phyloP scores from a whole-genome alignment of 768 basidiomycete genomes.

The Russula olivacea region DNA sequence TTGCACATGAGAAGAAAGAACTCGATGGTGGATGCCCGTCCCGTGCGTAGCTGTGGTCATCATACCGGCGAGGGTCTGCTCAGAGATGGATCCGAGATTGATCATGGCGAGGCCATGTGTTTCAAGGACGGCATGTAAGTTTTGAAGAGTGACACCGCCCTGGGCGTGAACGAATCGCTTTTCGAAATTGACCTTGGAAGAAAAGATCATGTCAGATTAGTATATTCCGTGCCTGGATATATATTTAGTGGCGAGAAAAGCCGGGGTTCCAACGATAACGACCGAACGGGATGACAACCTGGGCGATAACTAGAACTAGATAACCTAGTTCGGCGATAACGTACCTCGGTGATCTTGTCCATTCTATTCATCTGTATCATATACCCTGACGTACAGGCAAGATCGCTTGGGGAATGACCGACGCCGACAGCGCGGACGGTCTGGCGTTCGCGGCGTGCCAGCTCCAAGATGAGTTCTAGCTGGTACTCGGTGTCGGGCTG shows the following conservation, averaged over 20 bases:
- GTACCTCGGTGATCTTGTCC: conserved; percentile 69
- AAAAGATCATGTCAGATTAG: conserved; percentile 21
- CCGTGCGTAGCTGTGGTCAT: conserved; percentile 96
- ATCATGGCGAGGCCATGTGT: conserved; percentile 73
- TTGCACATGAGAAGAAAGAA: conserved; percentile 76
- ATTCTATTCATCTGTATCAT: conserved; percentile 78
- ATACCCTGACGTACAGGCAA: conserved; percentile 83
- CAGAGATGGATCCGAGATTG: conserved; percentile 93
- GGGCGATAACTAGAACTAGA: conserved; percentile 14
- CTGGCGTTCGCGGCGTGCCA: conserved; percentile 67
- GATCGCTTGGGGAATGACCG: conserved; percentile 90
- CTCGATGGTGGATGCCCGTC: conserved; percentile 70
- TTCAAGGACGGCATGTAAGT: conserved; percentile 64
- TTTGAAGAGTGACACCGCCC: conserved; percentile 72
- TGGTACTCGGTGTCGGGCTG: conserved; percentile 65
- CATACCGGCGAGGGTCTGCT: conserved; percentile 90
- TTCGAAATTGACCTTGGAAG: conserved; percentile 58
- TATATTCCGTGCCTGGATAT: conserved; percentile 14
- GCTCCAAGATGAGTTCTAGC: conserved; percentile 70
- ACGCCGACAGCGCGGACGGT: conserved; percentile 78
- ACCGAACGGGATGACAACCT: not conserved
- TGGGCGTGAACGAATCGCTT: conserved; percentile 64
- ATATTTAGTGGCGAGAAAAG: conserved; percentile 2
- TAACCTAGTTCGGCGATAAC: conserved; percentile 30
- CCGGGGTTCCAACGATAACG: conserved; percentile 10